These are phyloP conservation scores for Truncatella angustata DNA, from an alignment of 2,329 filamentous ascomycete species.

Conservation along the genomic window DNA sequence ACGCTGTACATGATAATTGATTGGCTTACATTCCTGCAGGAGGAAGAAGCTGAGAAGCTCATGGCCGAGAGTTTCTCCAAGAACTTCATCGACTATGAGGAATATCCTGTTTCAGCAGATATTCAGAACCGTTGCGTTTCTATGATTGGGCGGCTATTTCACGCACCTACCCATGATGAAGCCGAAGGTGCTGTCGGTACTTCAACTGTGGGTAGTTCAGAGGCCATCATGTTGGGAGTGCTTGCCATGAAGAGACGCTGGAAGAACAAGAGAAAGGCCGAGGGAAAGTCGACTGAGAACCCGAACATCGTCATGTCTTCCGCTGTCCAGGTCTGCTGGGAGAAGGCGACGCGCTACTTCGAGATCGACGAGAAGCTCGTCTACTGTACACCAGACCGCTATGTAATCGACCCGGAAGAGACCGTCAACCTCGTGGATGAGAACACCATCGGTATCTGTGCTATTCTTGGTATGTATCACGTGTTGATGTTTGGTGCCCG, in stretches of 20 bases:
- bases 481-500: background rate
- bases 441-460: slow-evolving; percentile 85
- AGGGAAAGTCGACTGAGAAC: slow-evolving; percentile 73
- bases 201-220: slow-evolving; percentile 84
- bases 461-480: slow-evolving; percentile 72
- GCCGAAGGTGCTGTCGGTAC: slow-evolving; percentile 74
- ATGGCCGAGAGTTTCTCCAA: slow-evolving; percentile 92
- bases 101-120: slow-evolving; percentile 77
- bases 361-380: slow-evolving; percentile 88
- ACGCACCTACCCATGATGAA: slow-evolving; percentile 61
- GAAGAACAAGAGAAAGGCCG: slow-evolving; percentile 81
- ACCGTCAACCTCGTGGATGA: slow-evolving; percentile 61
- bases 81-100: slow-evolving; percentile 92
- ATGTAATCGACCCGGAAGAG: slow-evolving; percentile 62
- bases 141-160: slow-evolving; percentile 88
- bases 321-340: slow-evolving; percentile 96
- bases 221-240: slow-evolving; percentile 80
- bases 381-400: slow-evolving; percentile 60
- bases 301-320: slow-evolving; percentile 97
- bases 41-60: slow-evolving; percentile 93
- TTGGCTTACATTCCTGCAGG: slow-evolving; percentile 44
- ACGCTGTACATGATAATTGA: slow-evolving; percentile 11
- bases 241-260: slow-evolving; percentile 95
- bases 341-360: slow-evolving; percentile 86
- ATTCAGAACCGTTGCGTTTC: slow-evolving; percentile 90